phyloP scores from a whole-genome alignment of 441 rosid species.

The Jatropha multifida region DNA sequence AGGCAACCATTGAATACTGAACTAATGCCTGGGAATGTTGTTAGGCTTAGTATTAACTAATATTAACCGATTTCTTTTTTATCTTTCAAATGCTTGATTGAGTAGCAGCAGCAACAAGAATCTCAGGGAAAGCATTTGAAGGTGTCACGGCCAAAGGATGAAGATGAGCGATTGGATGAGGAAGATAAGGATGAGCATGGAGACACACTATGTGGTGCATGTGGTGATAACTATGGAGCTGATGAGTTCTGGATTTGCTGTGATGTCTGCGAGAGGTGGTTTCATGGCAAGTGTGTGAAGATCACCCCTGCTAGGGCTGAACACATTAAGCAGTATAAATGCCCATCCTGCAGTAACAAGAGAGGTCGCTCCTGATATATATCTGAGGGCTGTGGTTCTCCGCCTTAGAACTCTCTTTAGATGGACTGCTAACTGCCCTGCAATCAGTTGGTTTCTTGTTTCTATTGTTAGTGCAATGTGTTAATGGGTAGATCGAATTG shows the following conservation, averaged over 20 bases:
- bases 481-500: neutral
- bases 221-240: conserved; percentile 61
- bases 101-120: conserved; percentile 25
- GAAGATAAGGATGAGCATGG: conserved; percentile 73
- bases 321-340: conserved; percentile 85
- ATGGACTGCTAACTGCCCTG: conserved; percentile 1
- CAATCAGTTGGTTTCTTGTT: conserved; percentile 17
- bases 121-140: conserved; percentile 47
- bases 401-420: neutral
- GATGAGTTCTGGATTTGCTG: conserved; percentile 79
- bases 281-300: conserved; percentile 84
- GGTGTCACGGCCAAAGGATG: conserved; percentile 37
- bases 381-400: conserved; percentile 1
- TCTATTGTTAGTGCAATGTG: conserved; percentile 27
- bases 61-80: neutral
- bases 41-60: neutral
- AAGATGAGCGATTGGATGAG: conserved; percentile 58
- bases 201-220: conserved; percentile 67
- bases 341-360: conserved; percentile 88
- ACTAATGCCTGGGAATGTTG: neutral
- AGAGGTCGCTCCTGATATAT: conserved; percentile 54
- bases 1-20: neutral
- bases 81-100: neutral
- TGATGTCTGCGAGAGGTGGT: conserved; percentile 70
- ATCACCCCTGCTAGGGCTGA: conserved; percentile 92